These are phyloP conservation scores for Corylus heterophylla DNA, from an alignment of 306 rosid species.

Conservation along the genomic window DNA sequence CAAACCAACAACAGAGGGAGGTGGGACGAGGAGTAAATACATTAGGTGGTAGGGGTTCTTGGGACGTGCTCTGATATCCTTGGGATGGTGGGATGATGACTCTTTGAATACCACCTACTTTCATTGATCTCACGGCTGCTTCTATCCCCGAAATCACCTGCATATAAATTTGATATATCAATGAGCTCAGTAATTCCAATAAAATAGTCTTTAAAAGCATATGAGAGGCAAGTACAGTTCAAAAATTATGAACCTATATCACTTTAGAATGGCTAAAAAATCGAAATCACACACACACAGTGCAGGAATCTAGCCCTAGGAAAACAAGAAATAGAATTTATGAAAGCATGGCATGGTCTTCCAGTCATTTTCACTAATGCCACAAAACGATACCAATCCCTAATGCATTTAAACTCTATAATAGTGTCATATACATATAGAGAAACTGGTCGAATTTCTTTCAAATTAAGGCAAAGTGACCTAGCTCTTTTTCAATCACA, in stretches of 20 bases:
- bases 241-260: not conserved
- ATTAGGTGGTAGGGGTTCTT: constrained; percentile 90
- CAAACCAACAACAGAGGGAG: constrained; percentile 18
- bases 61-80: constrained; percentile 87
- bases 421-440: not conserved
- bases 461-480: not conserved
- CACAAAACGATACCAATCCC: not conserved
- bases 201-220: not conserved
- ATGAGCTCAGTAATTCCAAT: not conserved
- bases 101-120: constrained; percentile 77
- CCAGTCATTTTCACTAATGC: not conserved
- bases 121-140: constrained; percentile 83
- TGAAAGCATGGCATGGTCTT: not conserved
- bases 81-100: constrained; percentile 87
- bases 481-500: not conserved
- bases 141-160: constrained; percentile 87
- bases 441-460: not conserved
- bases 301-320: not conserved
- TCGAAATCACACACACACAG: not conserved
- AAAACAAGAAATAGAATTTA: not conserved
- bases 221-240: not conserved
- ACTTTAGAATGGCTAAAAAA: not conserved
- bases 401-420: not conserved
- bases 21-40: constrained; percentile 41
- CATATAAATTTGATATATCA: constrained; percentile 7